Evolutionary conservation across 2,329 filamentous ascomycete genomes (phyloP).

Genomic region (Sporothrix brasiliensis): DNA sequence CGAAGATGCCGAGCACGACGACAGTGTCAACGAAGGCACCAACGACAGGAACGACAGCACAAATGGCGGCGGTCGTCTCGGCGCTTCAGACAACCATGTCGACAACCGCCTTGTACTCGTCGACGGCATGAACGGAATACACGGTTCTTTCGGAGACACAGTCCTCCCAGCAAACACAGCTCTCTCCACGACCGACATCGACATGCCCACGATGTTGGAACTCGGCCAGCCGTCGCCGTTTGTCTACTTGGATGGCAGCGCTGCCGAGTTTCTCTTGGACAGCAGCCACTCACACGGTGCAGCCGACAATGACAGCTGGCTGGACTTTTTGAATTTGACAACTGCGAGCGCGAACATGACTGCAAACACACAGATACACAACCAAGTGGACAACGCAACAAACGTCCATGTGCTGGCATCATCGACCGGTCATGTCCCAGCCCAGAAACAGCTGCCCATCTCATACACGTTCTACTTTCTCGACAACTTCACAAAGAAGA

Average conservation of each 20-base stretch:
- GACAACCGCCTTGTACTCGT: background rate
- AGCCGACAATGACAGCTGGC: constrained; percentile 16
- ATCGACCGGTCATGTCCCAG: too few relatives aligned
- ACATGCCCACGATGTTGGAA: background rate
- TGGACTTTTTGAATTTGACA: constrained; percentile 25
- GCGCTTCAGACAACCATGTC: background rate
- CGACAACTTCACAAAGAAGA: constrained; percentile 22
- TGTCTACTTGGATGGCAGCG: background rate
- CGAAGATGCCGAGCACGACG: too few relatives aligned
- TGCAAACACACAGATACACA: too few relatives aligned
- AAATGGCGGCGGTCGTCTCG: background rate
- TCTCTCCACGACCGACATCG: background rate
- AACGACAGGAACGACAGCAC: background rate
- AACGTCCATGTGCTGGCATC: background rate
- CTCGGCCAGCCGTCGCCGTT: background rate
- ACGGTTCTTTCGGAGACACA: background rate
- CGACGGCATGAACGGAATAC: too few relatives aligned
- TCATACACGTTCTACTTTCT: constrained; percentile 25
- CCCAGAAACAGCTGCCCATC: background rate
- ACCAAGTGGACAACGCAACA: background rate
- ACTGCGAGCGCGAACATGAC: too few relatives aligned
- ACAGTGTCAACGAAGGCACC: background rate
- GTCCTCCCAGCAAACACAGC: background rate
- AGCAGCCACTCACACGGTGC: background rate
- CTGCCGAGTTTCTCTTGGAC: background rate